phyloP scores from a whole-genome alignment of 768 basidiomycete genomes.

The Sporobolomyces phaffii region DNA sequence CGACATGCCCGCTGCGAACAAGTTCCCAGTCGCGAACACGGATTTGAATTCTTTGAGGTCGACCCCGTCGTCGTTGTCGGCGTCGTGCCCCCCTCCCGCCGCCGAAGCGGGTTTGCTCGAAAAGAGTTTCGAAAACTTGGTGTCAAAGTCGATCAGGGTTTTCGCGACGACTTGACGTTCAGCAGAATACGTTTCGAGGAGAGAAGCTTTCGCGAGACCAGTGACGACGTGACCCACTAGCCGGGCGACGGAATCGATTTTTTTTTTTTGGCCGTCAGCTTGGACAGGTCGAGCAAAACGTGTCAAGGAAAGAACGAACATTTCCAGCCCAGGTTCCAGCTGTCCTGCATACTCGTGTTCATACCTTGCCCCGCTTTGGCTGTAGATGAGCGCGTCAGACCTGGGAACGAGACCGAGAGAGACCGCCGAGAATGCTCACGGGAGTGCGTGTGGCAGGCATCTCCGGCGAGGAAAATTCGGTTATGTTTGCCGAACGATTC shows the following conservation, averaged over 20 bases:
- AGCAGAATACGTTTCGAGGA: slow-evolving; percentile 46
- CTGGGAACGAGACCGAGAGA: neutral
- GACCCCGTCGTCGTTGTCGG: slow-evolving; percentile 35
- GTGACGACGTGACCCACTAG: slow-evolving; percentile 40
- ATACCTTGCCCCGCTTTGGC: slow-evolving; percentile 54
- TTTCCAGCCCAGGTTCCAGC: slow-evolving; percentile 40
- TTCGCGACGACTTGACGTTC: slow-evolving; percentile 58
- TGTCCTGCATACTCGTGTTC: slow-evolving; percentile 40
- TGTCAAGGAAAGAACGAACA: neutral
- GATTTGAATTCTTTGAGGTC: slow-evolving; percentile 39
- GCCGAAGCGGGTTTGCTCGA: slow-evolving; percentile 60
- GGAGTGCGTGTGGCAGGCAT: slow-evolving; percentile 43
- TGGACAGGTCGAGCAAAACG: too few relatives aligned
- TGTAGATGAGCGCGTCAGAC: neutral
- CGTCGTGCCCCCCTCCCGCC: slow-evolving; percentile 27
- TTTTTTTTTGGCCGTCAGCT: too few relatives aligned
- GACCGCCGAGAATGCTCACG: neutral
- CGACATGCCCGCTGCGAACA: slow-evolving; percentile 41
- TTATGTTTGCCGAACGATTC: slow-evolving; percentile 58
- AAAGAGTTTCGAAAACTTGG: slow-evolving; percentile 61
- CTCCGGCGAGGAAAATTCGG: slow-evolving; percentile 69
- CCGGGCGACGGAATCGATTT: too few relatives aligned
- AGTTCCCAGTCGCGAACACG: slow-evolving; percentile 30
- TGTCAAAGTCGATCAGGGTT: slow-evolving; percentile 63
- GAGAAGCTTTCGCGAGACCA: slow-evolving; percentile 37